phyloP scores from a whole-genome alignment of 129 eudicot genomes.

The Tanacetum coccineum region DNA sequence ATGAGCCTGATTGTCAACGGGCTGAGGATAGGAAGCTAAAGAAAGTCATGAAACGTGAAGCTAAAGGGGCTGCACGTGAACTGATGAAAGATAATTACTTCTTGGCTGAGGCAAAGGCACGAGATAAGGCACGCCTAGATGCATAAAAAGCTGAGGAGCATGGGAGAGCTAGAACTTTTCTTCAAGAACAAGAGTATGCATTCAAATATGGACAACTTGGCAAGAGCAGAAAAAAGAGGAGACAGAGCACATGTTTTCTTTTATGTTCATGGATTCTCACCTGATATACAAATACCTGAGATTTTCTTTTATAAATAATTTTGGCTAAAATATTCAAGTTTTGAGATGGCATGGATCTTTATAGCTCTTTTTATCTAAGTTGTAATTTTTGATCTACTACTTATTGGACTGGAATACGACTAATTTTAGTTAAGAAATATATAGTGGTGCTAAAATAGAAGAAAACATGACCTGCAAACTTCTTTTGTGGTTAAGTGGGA shows the following conservation, averaged over 20 bases:
- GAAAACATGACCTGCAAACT: too few relatives aligned
- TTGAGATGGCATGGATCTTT: too few relatives aligned
- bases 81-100: conserved; percentile 82
- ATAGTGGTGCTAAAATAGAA: too few relatives aligned
- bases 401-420: too few relatives aligned
- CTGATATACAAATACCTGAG: too few relatives aligned
- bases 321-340: too few relatives aligned
- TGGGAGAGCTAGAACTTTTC: conserved; percentile 78
- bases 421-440: too few relatives aligned
- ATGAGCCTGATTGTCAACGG: conserved; percentile 91
- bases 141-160: conserved; percentile 75
- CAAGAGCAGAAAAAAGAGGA: conserved; percentile 60
- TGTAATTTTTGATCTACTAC: too few relatives aligned
- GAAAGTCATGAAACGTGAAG: conserved; percentile 58
- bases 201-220: conserved; percentile 95
- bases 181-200: conserved; percentile 98
- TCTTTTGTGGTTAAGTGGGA: too few relatives aligned
- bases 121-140: conserved; percentile 54
- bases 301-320: too few relatives aligned
- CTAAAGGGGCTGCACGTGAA: conserved; percentile 84
- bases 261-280: too few relatives aligned
- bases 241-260: conserved; percentile 24
- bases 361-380: too few relatives aligned
- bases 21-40: conserved; percentile 65
- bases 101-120: conserved; percentile 64